Percentiles rank a stretch among this genome's conserved stretches.
Evolutionary conservation across 352 stramenopile genomes (phyloP).

Genomic region (Aphanomyces astaci): DNA sequence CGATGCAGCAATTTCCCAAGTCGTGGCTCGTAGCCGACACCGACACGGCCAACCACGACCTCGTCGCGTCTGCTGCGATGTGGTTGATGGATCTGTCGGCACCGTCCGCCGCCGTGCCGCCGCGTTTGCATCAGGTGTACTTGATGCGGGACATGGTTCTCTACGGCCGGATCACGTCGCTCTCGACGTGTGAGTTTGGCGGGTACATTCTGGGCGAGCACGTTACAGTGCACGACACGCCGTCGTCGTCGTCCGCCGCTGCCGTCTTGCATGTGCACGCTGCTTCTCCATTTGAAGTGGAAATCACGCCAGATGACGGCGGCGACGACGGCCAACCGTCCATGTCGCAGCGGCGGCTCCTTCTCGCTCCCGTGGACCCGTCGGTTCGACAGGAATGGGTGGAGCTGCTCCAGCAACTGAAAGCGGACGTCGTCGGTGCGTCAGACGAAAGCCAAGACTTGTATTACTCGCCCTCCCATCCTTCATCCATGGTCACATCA

Average conservation of each 20-base stretch:
- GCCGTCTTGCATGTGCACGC: not conserved
- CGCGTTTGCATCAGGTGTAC: constrained; percentile 12
- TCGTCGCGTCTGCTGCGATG: not conserved
- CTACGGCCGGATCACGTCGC: not conserved
- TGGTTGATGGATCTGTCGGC: not conserved
- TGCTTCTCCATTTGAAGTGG: not conserved
- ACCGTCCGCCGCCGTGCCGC: not conserved
- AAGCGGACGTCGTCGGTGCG: not conserved
- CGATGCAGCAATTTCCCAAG: constrained; percentile 12
- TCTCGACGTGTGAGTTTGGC: not conserved
- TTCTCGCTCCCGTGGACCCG: not conserved
- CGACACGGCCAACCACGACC: not conserved
- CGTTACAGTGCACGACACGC: not conserved
- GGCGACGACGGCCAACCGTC: too few species aligned
- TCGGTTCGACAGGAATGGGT: not conserved
- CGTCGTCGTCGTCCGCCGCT: too few species aligned
- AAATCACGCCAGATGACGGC: not conserved
- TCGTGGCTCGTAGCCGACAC: constrained; percentile 15
- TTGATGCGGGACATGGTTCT: constrained; percentile 21
- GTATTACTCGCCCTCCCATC: not conserved
- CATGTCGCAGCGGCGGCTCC: too few species aligned
- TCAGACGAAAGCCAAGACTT: constrained; percentile 6
- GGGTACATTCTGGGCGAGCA: constrained; percentile 18
- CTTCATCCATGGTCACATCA: not conserved
- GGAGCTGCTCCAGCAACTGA: not conserved